Evolutionary conservation across 2,329 filamentous ascomycete species (phyloP).

Genomic region (Biscogniauxia marginata): DNA sequence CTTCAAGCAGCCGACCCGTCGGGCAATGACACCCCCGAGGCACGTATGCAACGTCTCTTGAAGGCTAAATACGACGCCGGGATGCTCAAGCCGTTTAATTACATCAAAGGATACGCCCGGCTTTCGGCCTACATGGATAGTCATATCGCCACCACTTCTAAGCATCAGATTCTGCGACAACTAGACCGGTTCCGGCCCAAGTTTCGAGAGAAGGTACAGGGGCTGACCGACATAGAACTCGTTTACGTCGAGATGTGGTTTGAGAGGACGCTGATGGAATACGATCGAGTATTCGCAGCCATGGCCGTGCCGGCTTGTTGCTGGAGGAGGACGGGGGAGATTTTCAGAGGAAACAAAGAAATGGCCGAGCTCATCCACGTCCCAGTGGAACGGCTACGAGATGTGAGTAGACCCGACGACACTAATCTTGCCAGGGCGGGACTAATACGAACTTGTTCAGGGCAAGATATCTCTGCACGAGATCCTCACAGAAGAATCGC

Average conservation of each 20-base stretch:
- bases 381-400: slow-evolving; percentile 83
- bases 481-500: slow-evolving; percentile 89
- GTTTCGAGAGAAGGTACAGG: slow-evolving; percentile 92
- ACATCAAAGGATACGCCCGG: slow-evolving; percentile 91
- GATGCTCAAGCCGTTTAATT: slow-evolving; percentile 94
- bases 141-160: slow-evolving; percentile 77
- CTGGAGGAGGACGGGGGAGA: slow-evolving; percentile 95
- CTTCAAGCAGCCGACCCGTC: slow-evolving; percentile 94
- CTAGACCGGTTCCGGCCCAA: slow-evolving; percentile 92
- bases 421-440: not conserved
- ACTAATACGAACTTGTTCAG: slow-evolving; percentile 43
- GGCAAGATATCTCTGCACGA: slow-evolving; percentile 94
- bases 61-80: slow-evolving; percentile 96
- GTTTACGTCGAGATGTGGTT: slow-evolving; percentile 99
- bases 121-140: slow-evolving; percentile 89
- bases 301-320: slow-evolving; percentile 99
- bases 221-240: slow-evolving; percentile 88
- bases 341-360: slow-evolving; percentile 95
- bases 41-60: slow-evolving; percentile 91
- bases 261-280: slow-evolving; percentile 93
- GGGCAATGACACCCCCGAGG: slow-evolving; percentile 80
- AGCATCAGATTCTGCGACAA: slow-evolving; percentile 88
- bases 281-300: slow-evolving; percentile 95
- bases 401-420: slow-evolving; percentile 59
- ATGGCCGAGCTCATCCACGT: slow-evolving; percentile 97